Percentiles rank a stretch among this genome's conserved stretches.
These are phyloP conservation scores for Tephrocybe sp. DNA, from an alignment of 768 basidiomycete species.

Conservation along the genomic window DNA sequence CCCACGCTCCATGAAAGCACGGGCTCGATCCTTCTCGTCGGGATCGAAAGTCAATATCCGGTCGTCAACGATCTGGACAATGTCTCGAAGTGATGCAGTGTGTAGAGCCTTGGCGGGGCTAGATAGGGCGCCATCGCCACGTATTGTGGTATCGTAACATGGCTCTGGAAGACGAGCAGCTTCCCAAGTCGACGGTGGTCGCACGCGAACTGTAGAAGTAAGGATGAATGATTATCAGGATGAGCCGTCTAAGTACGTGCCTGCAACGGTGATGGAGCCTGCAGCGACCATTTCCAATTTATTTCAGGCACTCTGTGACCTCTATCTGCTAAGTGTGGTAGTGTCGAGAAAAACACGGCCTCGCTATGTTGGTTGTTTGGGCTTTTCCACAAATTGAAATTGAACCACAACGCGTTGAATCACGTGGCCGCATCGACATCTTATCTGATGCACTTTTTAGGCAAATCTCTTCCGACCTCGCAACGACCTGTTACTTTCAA, in stretches of 20 bases:
- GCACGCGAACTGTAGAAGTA: conserved; percentile 70
- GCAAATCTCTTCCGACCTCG: neutral
- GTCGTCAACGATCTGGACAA: conserved; percentile 91
- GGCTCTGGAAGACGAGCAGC: conserved; percentile 80
- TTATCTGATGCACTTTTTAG: conserved; percentile 1
- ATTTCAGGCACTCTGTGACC: conserved; percentile 4
- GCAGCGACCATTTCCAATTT: conserved; percentile 65
- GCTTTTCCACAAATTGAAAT: conserved; percentile 10
- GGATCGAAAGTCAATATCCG: conserved; percentile 96
- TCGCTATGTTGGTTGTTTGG: conserved; percentile 11
- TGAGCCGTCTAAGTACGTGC: conserved; percentile 33
- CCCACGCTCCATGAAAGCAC: conserved; percentile 80
- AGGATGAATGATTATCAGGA: conserved; percentile 10
- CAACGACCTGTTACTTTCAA: no score
- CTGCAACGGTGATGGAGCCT: conserved; percentile 86
- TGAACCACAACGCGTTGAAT: conserved; percentile 25
- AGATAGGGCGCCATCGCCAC: conserved; percentile 85
- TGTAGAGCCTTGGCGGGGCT: conserved; percentile 55
- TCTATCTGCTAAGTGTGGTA: neutral
- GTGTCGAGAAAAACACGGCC: neutral
- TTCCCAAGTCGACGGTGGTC: conserved; percentile 85
- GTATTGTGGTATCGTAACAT: conserved; percentile 64
- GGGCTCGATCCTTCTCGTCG: conserved; percentile 79
- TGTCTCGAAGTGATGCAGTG: conserved; percentile 62
- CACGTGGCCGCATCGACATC: conserved; percentile 26